These are phyloP conservation scores for Solanum sparsipilum DNA, from an alignment of 257 asterid species.

Conservation along the genomic window DNA sequence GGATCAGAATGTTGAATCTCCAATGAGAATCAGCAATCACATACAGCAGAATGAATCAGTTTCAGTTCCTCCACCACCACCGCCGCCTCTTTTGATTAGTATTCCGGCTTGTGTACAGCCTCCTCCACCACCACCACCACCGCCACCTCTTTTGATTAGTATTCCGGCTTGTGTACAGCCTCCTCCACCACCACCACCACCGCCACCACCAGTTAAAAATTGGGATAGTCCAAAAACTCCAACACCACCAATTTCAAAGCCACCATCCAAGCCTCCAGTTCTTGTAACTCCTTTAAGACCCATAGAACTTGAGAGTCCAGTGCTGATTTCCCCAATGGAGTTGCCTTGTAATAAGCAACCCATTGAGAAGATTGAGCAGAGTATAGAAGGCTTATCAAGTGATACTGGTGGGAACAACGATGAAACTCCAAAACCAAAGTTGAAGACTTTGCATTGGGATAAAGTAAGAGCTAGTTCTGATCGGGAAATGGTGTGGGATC, in stretches of 20 bases:
- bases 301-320: conserved; percentile 24
- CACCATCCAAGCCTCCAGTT: conserved; percentile 30
- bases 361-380: conserved; percentile 15
- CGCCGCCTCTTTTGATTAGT: conserved; percentile 17
- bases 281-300: conserved; percentile 37
- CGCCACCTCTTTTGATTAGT: conserved; percentile 21
- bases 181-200: conserved; percentile 37
- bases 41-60: conserved; percentile 1
- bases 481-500: conserved; percentile 99
- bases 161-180: neutral
- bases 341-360: conserved; percentile 29
- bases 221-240: conserved; percentile 66
- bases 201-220: conserved; percentile 36
- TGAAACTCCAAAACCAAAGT: conserved; percentile 60
- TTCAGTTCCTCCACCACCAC: conserved; percentile 18
- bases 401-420: conserved; percentile 25
- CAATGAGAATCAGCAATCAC: conserved; percentile 6
- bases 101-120: conserved; percentile 12
- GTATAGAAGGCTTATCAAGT: conserved; percentile 3
- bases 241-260: conserved; percentile 29
- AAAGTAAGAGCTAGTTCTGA: conserved; percentile 93
- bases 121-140: conserved; percentile 46
- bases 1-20: conserved; percentile 20
- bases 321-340: conserved; percentile 46
- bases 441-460: conserved; percentile 97